Base-by-base conservation (phyloP, 345 rosid species). In the Sisymbrium altissimum region DNA sequence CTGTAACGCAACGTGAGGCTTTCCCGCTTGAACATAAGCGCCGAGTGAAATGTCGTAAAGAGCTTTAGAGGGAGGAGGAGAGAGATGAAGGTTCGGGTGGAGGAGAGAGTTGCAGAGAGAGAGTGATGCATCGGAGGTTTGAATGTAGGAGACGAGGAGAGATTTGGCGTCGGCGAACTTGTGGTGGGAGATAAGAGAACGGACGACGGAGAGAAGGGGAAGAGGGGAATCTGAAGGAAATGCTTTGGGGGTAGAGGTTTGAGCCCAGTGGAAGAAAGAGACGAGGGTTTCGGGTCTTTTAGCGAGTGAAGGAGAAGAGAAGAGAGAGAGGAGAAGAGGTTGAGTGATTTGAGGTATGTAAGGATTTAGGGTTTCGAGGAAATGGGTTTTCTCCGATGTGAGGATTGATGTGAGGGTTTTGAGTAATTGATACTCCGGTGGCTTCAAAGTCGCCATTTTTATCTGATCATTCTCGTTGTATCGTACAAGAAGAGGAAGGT, bases 111-210 rank as follows among this genome's bases (percentile, higher is more conserved):
- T 35, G 68, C 87, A 92, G 29, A 91, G 89, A 49, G 76, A 43
- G 23, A 75, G 81, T 32, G 77, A 56, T 64, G 75, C 66, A 60
- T 87, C 95, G 36, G 85, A 73, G 61, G 85, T 54, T 0, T 5
- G 12, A 56, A 91, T 87, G 80, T 86, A 86, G 23, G 91, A 71
- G 38, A 78, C 76, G 50, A 89, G 83, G 18, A 91, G 89, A 4
- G 90, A 73, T 39, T 79, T 91, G 48, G 96, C 93, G 64, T 86
- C 88, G 57, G 83, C n/a, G 84, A 83, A 89, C 61, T 88, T 86
- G 70, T 79, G 68, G 81, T 77, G 77, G 18, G 68, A 53, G 77
- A 89, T 75, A 52, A 93, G 84, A 18, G 86, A 69, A 41, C 84
- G 85, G 33, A 88, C 84, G 56, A 91, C 81, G 76, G 86, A 73